A percentile compares a stretch with the other conserved stretches of the same genome.
These are phyloP conservation scores for Colletotrichum nymphaeae DNA, from an alignment of 2,329 filamentous ascomycete genomes.

Conservation along the genomic window DNA sequence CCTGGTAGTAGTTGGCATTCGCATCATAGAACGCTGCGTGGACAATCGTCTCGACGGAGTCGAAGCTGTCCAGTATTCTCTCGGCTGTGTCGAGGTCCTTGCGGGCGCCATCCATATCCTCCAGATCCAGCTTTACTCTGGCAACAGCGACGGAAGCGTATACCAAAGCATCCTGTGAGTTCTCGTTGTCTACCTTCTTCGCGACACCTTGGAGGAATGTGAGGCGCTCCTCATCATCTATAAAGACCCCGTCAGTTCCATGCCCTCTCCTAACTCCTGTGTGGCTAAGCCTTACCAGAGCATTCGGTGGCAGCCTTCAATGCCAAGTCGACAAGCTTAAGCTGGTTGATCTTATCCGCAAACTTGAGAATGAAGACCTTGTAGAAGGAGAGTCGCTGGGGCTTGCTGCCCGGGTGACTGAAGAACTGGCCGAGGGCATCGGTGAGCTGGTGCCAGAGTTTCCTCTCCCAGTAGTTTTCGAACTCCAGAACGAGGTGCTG, in stretches of 20 bases:
- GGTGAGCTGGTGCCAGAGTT: constrained; percentile 99
- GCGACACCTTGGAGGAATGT: constrained; percentile 85
- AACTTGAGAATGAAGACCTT: constrained; percentile 96
- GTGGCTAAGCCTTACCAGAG: constrained; percentile 64
- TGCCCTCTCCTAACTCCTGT: not conserved
- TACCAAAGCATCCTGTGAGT: constrained; percentile 94
- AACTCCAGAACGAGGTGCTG: constrained; percentile 91
- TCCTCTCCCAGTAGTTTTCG: constrained; percentile 97
- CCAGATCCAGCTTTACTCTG: constrained; percentile 83
- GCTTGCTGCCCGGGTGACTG: constrained; percentile 80
- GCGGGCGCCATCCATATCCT: constrained; percentile 83
- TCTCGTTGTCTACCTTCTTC: constrained; percentile 89
- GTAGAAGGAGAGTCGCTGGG: constrained; percentile 90
- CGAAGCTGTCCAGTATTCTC: constrained; percentile 88
- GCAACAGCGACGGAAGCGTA: constrained; percentile 93
- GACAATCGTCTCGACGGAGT: constrained; percentile 94
- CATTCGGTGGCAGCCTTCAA: constrained; percentile 89
- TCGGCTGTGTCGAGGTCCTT: constrained; percentile 90
- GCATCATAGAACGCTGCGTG: constrained; percentile 97
- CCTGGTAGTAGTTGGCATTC: constrained; percentile 95
- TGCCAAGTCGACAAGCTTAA: constrained; percentile 93
- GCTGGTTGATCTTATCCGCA: constrained; percentile 98
- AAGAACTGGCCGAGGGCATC: constrained; percentile 91
- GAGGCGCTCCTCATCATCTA: constrained; percentile 89
- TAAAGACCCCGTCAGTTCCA: constrained; percentile 19